Conservation (phyloP, 2,329 filamentous ascomycete species). For the Nannizziopsis arthrosporioides region DNA sequence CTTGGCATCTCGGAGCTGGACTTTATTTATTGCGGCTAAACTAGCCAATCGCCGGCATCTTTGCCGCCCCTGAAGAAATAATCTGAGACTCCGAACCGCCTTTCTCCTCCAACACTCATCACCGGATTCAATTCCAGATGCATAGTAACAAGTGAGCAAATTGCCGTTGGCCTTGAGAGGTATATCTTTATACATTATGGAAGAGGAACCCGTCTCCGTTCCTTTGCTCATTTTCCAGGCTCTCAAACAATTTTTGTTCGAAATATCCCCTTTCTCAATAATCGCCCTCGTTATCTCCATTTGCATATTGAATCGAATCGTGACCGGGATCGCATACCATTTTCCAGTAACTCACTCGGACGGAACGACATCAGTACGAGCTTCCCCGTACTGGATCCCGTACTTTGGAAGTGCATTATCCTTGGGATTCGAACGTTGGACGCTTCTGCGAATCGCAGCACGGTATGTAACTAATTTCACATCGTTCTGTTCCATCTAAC, state of each 20-base stretch:
- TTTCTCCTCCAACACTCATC: too few species aligned
- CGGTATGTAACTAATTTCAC: slow-evolving; percentile 16
- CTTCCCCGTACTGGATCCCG: slow-evolving; percentile 50
- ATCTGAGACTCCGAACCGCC: too few species aligned
- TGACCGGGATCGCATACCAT: slow-evolving; percentile 27
- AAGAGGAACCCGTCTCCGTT: slow-evolving; percentile 3
- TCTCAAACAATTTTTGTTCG: slow-evolving; percentile 1
- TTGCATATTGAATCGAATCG: slow-evolving; percentile 31
- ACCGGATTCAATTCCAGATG: too few species aligned
- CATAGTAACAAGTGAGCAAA: too few species aligned
- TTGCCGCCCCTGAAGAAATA: too few species aligned
- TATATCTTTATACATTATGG: neutral
- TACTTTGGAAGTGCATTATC: slow-evolving; percentile 43
- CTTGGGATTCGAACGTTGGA: slow-evolving; percentile 37
- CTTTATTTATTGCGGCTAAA: too few species aligned
- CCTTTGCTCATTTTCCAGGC: slow-evolving; percentile 5
- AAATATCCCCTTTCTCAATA: slow-evolving; percentile 19
- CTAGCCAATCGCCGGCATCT: too few species aligned
- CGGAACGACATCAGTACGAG: slow-evolving; percentile 33
- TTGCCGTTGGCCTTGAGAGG: too few species aligned
- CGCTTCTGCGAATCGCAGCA: slow-evolving; percentile 36
- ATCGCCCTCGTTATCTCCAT: slow-evolving; percentile 22
- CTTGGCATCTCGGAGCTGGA: too few species aligned
- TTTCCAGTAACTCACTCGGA: slow-evolving; percentile 17
- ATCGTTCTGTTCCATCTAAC: neutral